Percentiles rank a stretch among this genome's conserved stretches.
These are phyloP conservation scores for Rhizopus stolonifer DNA, from an alignment of 371 early-diverging fungal species.

Conservation along the genomic window DNA sequence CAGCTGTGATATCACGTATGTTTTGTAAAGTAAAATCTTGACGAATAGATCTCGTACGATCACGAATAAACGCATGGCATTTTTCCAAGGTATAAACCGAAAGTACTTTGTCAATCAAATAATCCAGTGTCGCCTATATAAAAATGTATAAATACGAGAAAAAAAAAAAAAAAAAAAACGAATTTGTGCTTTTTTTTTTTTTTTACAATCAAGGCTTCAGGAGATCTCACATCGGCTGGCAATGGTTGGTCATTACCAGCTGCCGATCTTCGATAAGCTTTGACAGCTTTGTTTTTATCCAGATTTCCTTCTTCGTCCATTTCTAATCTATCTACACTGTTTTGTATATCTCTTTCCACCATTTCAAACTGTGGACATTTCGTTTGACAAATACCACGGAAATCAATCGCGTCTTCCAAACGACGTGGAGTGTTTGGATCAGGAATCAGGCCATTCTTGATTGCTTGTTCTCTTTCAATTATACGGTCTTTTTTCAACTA, in stretches of 20 bases:
- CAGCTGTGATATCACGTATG: slow-evolving; percentile 61
- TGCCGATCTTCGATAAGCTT: slow-evolving; percentile 79
- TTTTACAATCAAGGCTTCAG: slow-evolving; percentile 60
- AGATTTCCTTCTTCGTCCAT: slow-evolving; percentile 46
- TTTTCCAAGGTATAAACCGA: slow-evolving; percentile 49
- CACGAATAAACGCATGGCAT: slow-evolving; percentile 83
- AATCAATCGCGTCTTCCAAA: slow-evolving; percentile 40
- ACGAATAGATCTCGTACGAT: slow-evolving; percentile 83
- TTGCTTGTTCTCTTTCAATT: slow-evolving; percentile 43
- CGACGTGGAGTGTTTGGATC: slow-evolving; percentile 54
- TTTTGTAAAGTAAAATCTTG: slow-evolving; percentile 88
- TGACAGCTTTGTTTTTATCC: slow-evolving; percentile 73
- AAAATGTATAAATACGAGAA: no score
- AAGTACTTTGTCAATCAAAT: slow-evolving; percentile 68
- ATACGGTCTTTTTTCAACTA: slow-evolving; percentile 44
- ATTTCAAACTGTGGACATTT: slow-evolving; percentile 91
- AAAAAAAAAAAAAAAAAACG: no score
- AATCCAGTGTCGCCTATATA: slow-evolving; percentile 67
- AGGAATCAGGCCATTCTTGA: slow-evolving; percentile 48
- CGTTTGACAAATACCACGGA: slow-evolving; percentile 76
- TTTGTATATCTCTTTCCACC: slow-evolving; percentile 77
- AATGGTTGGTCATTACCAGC: slow-evolving; percentile 83
- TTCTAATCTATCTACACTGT: slow-evolving; percentile 70
- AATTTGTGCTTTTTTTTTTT: no score
- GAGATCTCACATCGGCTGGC: slow-evolving; percentile 88